Evolutionary conservation across 805 yeast genomes (phyloP), one percentile per base, ranked within the genome.

Genomic region (Lipomyces orientalis): DNA sequence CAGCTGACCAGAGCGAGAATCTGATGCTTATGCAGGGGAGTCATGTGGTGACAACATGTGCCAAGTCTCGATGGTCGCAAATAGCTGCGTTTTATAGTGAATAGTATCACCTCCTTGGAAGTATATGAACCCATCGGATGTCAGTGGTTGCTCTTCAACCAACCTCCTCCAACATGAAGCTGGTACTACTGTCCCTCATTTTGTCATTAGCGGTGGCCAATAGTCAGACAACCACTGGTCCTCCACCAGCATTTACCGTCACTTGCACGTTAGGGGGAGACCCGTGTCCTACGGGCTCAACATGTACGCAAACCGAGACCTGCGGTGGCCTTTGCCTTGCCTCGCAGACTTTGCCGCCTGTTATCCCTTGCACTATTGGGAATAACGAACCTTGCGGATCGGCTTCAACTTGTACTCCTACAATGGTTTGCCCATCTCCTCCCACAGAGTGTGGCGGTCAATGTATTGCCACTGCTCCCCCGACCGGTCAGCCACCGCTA

Each of bases 331-430:
- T 52, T 52, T 52, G 55, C 55, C 55, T 52, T 2, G 31, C 55
- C n/a, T 22, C 55, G 2, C 55, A 52, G 55, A 52, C 55, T 16
- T 52, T 52, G 25, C 55, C 55, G 4, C 33, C 55, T 22, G 55
- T 52, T 22, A 52, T 52, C 33, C 49, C 55, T 19, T 52, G 55
- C 55, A 52, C 55, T 9, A 52, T 52, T 9, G 55, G 55, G 16
- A 52, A 52, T 9, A 14, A 52, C 33, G 2, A 4, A 10, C 55
- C 55, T 14, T 52, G 55, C 8, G 55, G 55, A 52, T 52, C 34
- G 33, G 55, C 55, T 52, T 52, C 55, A 4, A 52, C 55, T 52
- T 52, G 55, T 52, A 52, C 55, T 22, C 55, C 55, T 19, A 52
- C 55, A 22, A 52, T 52, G 55, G 34, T 52, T 22, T 52, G 55